These are phyloP conservation scores for Elaeis guineensis DNA, from an alignment of 176 grass and related monocot species.

Conservation along the genomic window DNA sequence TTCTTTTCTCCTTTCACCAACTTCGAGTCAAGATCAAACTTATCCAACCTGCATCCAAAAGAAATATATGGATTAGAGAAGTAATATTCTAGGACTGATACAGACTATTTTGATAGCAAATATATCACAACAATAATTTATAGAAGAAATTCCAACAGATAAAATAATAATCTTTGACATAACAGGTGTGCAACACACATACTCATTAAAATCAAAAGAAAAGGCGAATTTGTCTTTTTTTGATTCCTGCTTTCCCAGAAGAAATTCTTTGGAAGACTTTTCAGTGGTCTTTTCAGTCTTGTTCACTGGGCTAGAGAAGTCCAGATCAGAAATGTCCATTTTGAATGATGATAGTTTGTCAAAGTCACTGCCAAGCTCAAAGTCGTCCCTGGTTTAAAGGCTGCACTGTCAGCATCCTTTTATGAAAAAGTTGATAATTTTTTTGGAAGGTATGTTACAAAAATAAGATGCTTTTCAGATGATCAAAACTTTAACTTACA, in stretches of 20 bases:
- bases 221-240: conserved; percentile 75
- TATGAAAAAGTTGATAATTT: no score
- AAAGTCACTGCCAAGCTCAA: conserved; percentile 77
- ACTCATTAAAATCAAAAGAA: conserved; percentile 88
- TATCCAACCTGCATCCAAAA: conserved; percentile 52
- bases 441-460: no score
- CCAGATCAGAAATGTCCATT: conserved; percentile 81
- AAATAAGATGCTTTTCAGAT: no score
- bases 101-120: no score
- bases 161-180: background rate
- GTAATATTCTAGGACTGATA: no score
- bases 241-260: conserved; percentile 43
- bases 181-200: conserved; percentile 34
- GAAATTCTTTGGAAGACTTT: conserved; percentile 31
- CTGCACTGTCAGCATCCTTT: no score
- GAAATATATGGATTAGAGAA: conserved; percentile 26
- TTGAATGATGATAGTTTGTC: conserved; percentile 72
- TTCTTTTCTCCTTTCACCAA: conserved; percentile 41
- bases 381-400: conserved; percentile 64
- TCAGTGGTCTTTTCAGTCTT: conserved; percentile 46
- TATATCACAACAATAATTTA: no score
- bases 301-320: conserved; percentile 73
- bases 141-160: background rate
- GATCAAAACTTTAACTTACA: no score
- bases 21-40: conserved; percentile 64